Evolutionary conservation across 1,284 basidiomycete species (phyloP), one percentile per base, ranked within the genome.

Genomic region (Serendipita sp.): DNA sequence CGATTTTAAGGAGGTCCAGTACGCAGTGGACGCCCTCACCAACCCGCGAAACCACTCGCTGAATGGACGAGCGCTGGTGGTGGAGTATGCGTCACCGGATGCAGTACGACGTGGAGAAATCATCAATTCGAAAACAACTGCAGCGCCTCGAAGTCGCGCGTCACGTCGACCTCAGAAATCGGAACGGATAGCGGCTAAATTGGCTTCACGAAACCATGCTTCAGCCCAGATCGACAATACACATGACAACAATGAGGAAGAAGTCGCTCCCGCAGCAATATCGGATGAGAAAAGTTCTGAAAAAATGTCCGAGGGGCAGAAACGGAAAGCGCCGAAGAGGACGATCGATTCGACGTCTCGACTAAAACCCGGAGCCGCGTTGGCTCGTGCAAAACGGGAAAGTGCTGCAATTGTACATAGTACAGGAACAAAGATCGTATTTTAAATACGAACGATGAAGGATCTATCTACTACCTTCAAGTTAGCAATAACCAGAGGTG

Each of bases 61-160:
- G 60, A 82, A 92, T 70, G 93, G 93, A 3, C 82, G 93, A 50
- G 82, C 86, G 65, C 81, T 99, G 60, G 82, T 87, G 2, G 81
- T 97, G n/a, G 89, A 98, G 74, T 94, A 86, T 68, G 92, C 90
- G 6, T 85, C 87, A 41, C 78, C 85, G 3, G 91, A 93, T 35
- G 92, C 92, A 3, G 88, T 93, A 26, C 82, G 87, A 30, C 79
- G 88, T 8, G 87, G 78, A n/a, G 72, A 83, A 42, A 80, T 49
- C 32, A 41, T 29, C 13, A 13, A 41, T 55, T 70, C 44, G 77
- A 66, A 71, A 75, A 61, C 32, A 69, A 76, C 44, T 66, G 72
- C 49, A 71, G 72, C 49, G 65, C 67, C 55, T 32, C 67, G 64
- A 67, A 65, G 63, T 64, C 60, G 29, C 64, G 61, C 61, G 64